A percentile compares a stretch with the other conserved stretches of the same genome.
These are phyloP conservation scores for Lagenaria siceraria DNA, from an alignment of 306 rosid genomes.

Conservation along the genomic window DNA sequence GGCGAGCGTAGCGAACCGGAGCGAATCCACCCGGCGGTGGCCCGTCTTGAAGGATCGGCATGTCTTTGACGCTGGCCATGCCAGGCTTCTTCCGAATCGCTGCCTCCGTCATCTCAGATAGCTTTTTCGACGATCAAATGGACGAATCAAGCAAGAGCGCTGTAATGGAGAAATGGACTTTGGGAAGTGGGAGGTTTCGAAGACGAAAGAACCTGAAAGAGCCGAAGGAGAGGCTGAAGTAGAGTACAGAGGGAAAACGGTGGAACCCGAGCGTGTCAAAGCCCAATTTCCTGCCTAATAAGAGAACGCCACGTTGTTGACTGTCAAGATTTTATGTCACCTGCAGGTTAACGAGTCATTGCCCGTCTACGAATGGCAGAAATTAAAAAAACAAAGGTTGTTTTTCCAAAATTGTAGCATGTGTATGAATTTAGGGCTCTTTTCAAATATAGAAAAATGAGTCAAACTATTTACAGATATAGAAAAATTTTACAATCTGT, in stretches of 20 bases:
- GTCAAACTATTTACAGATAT: no score
- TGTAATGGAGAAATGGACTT: neutral
- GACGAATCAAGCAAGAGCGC: conserved; percentile 6
- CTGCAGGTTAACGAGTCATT: neutral
- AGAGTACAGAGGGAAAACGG: neutral
- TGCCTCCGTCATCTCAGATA: conserved; percentile 75
- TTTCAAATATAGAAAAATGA: no score
- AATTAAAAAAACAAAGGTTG: no score
- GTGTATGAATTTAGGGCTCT: no score
- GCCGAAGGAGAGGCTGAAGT: neutral
- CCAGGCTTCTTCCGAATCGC: conserved; percentile 87
- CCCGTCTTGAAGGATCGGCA: conserved; percentile 97
- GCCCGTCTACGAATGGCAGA: neutral
- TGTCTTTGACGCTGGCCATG: conserved; percentile 95
- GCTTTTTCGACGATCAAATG: neutral
- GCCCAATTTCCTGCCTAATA: neutral
- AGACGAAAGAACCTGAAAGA: neutral
- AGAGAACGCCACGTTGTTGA: conserved; percentile 1
- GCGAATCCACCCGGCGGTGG: conserved; percentile 99
- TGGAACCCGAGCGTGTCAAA: neutral
- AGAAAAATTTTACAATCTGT: no score
- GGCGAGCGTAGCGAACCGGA: conserved; percentile 94
- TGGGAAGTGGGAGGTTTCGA: neutral
- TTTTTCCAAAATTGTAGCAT: no score
- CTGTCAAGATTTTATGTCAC: neutral